Evolutionary conservation across 306 rosid genomes (phyloP), one percentile per base, ranked within the genome.

Genomic region (Pyrus communis): DNA sequence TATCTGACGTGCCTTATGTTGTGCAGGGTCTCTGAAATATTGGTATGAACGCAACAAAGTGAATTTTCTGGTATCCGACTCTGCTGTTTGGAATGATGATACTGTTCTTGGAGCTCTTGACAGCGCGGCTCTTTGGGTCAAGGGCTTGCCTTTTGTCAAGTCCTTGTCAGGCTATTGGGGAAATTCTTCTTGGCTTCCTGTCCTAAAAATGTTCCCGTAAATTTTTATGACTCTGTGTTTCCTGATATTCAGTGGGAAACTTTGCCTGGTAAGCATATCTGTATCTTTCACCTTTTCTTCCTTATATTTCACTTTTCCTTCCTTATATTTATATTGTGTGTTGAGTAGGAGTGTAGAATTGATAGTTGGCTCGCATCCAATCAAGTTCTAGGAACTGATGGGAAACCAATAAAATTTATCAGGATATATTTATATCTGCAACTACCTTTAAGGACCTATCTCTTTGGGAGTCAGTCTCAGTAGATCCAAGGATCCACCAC

Each of bases 91-190:
- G 97, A 85, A 89, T 73, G 97, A 90, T 65, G 96, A 90, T 84
- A 93, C 96, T 65, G 85, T 90, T 79, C 65, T 73, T 49, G 89
- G 85, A 81, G 93, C 97, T 83, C 93, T 95, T 77, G 93, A 92
- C 12, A 68, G 89, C 74, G 93, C 97, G 65, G 83, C 96, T 70
- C 84, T 86, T 80, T 95, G 96, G 99, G 96, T 86, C 75, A 88
- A 86, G 78, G 91, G 74, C 71, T 88, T 87, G 83, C 97, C 97
- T 70, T 95, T 87, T 74, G 87, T 95, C 22, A 88, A 85, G 87
- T 90, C 99, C 52, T 74, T 95, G 77, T 95, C 97, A 70, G 99
- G 99, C 22, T 78, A 82, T 80, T 95, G 99, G 97, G 99, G 99
- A 95, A 87, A 73, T 95, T 95, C 82, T 88, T 71, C 78, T 72